Evolutionary conservation across 495 filamentous ascomycete species (phyloP), one percentile per base, ranked within the genome.

Genomic region (Xanthoparmelia taractica): DNA sequence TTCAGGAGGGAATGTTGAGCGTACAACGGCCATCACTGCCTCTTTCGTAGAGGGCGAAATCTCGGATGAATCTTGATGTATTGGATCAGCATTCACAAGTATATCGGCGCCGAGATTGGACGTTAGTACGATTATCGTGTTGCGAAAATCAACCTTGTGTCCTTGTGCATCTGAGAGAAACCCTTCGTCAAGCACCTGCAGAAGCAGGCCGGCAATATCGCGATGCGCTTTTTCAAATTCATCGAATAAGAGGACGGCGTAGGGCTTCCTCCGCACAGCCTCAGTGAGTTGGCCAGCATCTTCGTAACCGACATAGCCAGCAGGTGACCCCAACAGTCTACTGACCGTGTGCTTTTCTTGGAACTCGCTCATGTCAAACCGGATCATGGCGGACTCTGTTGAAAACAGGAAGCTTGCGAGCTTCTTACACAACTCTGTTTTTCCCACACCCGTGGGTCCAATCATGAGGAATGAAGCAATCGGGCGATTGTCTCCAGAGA

Each of bases 311-410:
- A 98, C 86, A 74, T 96, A 97, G 18, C 93, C 93, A 18, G 93
- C 92, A 0, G 93, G 94, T 23, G 88, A 86, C 38, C 94, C 94
- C 70, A 98, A 96, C 37, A 97, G 80, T 56, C 94, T 84, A 40
- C 89, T 94, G 61, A 98, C 86, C 2, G 93, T 97, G 72, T 97
- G 93, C 72, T 96, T 96, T 70, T 98, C 94, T 69, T 95, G 90
- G 75, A 97, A 98, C 68, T 98, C 94, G 73, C 85, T 89, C 93
- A 97, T 98, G 74, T 98, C 94, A 72, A 97, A 98, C 54, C 94
- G 80, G 27, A 94, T 84, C 34, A 98, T 92, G 8, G 94, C 92
- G 48, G 81, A 82, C 68, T 96, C 91, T 4, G 90, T 96, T 0
- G 88, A 92, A 74, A 98, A 98, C 29, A 98, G 77, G 79, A 96